These are phyloP conservation scores for Helicostylum pulchrum DNA, from an alignment of 192 early-diverging fungal genomes.

Conservation along the genomic window DNA sequence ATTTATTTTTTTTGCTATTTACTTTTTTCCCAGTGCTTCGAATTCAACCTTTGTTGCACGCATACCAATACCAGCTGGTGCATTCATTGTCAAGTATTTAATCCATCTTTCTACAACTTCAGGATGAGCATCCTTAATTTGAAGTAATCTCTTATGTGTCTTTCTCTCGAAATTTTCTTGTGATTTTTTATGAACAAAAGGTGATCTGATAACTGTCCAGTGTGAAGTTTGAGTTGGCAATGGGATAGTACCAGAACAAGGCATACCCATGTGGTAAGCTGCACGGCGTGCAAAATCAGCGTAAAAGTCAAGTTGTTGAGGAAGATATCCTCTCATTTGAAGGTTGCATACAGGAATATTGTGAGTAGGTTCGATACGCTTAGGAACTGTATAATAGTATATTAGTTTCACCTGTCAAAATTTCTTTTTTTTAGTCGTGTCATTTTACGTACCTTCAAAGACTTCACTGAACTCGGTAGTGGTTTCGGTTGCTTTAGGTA, in stretches of 20 bases:
- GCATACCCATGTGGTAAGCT: conserved; percentile 71
- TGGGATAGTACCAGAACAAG: conserved; percentile 65
- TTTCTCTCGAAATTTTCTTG: conserved; percentile 96
- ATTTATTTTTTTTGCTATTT: neutral
- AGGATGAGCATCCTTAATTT: conserved; percentile 73
- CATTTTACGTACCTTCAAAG: conserved; percentile 19
- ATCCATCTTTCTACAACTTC: conserved; percentile 75
- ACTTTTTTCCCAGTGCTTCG: conserved; percentile 37
- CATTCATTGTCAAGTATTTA: conserved; percentile 73
- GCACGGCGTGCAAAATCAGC: conserved; percentile 58
- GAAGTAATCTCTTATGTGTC: conserved; percentile 79
- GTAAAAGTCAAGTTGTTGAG: conserved; percentile 85
- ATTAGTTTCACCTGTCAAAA: neutral
- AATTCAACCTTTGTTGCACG: conserved; percentile 70
- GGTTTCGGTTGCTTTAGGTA: conserved; percentile 14
- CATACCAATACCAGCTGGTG: conserved; percentile 87
- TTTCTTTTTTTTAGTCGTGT: neutral
- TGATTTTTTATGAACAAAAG: conserved; percentile 94
- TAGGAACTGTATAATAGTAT: conserved; percentile 25
- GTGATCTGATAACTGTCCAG: conserved; percentile 89
- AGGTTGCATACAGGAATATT: conserved; percentile 71
- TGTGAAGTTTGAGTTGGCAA: conserved; percentile 68
- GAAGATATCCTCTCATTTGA: conserved; percentile 74
- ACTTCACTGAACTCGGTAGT: conserved; percentile 14
- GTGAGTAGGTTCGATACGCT: conserved; percentile 56